Evolutionary conservation across 176 grass and related monocot species (phyloP), one percentile per base, ranked within the genome.

Genomic region (Triticum monococcum): DNA sequence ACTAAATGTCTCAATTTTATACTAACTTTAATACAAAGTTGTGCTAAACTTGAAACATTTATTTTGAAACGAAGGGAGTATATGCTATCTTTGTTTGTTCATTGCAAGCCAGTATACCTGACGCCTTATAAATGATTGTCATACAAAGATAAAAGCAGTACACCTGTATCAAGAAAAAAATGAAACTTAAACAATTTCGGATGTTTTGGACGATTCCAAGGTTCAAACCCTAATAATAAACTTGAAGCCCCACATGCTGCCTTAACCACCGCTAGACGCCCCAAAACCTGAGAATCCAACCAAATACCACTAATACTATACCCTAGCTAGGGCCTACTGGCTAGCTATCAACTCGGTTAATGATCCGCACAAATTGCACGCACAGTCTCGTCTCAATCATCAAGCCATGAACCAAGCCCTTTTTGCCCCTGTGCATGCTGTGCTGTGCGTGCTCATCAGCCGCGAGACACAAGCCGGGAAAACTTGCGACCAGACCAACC

Each of bases 391-490:
- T 62, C n/a, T 28, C 60, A 87, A 80, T 84, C 35, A 76, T 61
- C 60, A 68, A 35, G 68, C 22, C 33, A 84, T 74, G 6, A 48
- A 48, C 37, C 10, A 68, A 61, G 36, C 20, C 52, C 56, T 3
- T 59, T 71, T 26, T 30, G 3, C 9, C 13, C 20, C 14, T 60
- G 32, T 68, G 8, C 12, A 52, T 52, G 48, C 8, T 14, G 38
- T 38, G 22, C 77, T 13, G 40, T 38, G n/a, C 78, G 83, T 82
- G 82, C 62, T 31, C 67, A 70, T 82, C 81, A 84, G 61, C 5
- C 61, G 85, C 89, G 81, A 86, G 67, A 76, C 85, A 87, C 68
- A 61, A 40, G 89, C 81, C 81, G 76, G 69, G n/a, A 84, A 84
- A 94, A 80, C 82, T 30, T 37, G 86, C 60, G 69, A 40, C 41